Base-by-base conservation (phyloP, 495 filamentous ascomycete genomes). In the Annulohypoxylon moriforme region DNA sequence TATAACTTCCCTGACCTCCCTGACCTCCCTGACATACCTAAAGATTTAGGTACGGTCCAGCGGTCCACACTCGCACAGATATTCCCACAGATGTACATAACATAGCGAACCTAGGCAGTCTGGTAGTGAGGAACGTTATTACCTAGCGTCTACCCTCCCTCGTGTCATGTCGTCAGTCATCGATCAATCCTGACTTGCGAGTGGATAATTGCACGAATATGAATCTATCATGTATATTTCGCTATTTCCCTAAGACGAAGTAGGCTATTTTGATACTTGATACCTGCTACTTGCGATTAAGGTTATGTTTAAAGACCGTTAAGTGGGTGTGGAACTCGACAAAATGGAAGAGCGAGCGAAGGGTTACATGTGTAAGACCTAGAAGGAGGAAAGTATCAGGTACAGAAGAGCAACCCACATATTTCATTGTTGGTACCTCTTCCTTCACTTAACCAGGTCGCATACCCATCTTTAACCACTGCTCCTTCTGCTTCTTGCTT, bases 121-220 rank as follows among this genome's bases (percentile, higher is more conserved):
- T n/a, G 38, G 38, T 16, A 27, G 52, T 60, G 38, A 44, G 40
- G 40, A 44, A 44, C 20, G n/a, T 56, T 52, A 25, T 58, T 59
- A 38, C 10, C 44, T 61, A 68, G 55, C 33, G 57, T 14, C 40
- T 58, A 31, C 52, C 46, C 18, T 62, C 69, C 69, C 57, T 73
- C 71, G 61, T 69, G 66, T 67, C 33, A 18, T 52, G 10, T 44
- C 50, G 44, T 59, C 42, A 24, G 60, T 72, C 53, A 25, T 44
- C 58, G 55, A 50, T 47, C 13, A 63, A 60, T 40, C 34, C 52
- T 42, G 40, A 29, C 24, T 66, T 44, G 36, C 29, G 49, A 49
- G 53, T 55, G 69, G 69, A 50, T 68, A 72, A 72, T 64, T 72
- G 24, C 60, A 49, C 65, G 22, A 63, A 60, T 52, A 42, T 57